Evolutionary conservation across 2,329 filamentous ascomycete genomes (phyloP).

Genomic region (Microdochium trichocladiopsis): DNA sequence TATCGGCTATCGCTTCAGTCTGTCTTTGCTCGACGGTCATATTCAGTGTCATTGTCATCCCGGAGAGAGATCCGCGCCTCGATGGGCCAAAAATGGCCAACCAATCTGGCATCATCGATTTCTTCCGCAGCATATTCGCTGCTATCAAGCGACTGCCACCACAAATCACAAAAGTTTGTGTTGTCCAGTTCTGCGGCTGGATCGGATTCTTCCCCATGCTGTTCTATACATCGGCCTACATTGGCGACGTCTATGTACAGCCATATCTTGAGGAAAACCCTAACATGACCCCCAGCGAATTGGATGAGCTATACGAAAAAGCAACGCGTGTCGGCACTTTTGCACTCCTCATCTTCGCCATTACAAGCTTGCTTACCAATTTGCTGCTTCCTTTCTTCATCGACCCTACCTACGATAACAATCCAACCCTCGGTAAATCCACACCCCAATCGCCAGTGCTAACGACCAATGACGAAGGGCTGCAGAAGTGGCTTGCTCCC

Average conservation of each 20-base stretch:
- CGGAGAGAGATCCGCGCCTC: constrained; percentile 72
- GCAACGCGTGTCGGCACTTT: constrained; percentile 85
- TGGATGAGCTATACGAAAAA: constrained; percentile 74
- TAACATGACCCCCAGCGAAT: constrained; percentile 66
- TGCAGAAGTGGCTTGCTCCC: constrained; percentile 43
- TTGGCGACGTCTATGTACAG: constrained; percentile 87
- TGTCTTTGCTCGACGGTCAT: constrained; percentile 62
- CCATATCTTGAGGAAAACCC: constrained; percentile 73
- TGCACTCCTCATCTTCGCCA: constrained; percentile 80
- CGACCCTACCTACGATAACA: constrained; percentile 65
- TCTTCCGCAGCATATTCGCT: constrained; percentile 71
- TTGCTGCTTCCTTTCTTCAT: constrained; percentile 82
- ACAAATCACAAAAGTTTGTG: constrained; percentile 75
- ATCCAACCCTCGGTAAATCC: constrained; percentile 20
- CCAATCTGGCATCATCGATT: constrained; percentile 61
- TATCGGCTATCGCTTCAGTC: constrained; percentile 78
- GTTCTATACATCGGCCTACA: constrained; percentile 91
- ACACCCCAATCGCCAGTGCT: constrained; percentile 21
- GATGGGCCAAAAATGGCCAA: constrained; percentile 56
- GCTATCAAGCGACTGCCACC: constrained; percentile 74
- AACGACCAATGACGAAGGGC: constrained; percentile 22
- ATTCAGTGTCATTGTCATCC: constrained; percentile 62
- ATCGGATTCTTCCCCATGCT: constrained; percentile 93
- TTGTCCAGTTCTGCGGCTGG: constrained; percentile 82
- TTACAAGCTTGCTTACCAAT: constrained; percentile 76